These are phyloP conservation scores for Euphorbia corollata DNA, from an alignment of 441 rosid genomes.

Conservation along the genomic window DNA sequence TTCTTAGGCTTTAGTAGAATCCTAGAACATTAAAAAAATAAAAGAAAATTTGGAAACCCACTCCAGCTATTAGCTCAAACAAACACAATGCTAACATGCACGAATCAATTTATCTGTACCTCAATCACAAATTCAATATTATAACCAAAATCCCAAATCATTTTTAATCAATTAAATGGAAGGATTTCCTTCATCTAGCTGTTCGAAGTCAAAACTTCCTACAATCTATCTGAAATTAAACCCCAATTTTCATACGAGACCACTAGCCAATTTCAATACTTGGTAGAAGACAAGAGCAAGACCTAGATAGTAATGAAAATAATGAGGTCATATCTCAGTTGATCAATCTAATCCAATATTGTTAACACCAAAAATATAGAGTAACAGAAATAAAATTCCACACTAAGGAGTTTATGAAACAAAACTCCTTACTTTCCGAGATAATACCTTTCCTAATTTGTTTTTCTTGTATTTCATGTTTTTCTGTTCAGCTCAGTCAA, in stretches of 20 bases:
- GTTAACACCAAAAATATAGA: background rate
- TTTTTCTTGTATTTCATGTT: background rate
- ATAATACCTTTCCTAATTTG: background rate
- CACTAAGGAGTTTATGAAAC: background rate
- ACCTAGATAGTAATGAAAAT: background rate
- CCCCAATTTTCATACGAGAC: background rate
- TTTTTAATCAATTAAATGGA: background rate
- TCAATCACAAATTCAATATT: no score
- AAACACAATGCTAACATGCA: background rate
- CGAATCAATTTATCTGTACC: background rate
- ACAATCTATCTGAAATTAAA: background rate
- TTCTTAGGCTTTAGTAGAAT: background rate
- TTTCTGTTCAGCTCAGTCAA: background rate
- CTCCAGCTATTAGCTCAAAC: background rate
- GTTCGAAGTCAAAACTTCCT: background rate
- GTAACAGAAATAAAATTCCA: background rate
- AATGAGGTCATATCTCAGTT: background rate
- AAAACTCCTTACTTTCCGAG: background rate
- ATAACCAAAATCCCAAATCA: no score
- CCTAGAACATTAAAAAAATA: background rate
- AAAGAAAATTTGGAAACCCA: background rate
- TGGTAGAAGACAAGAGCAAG: background rate
- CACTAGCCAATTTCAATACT: background rate
- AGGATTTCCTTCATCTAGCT: background rate
- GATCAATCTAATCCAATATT: slow-evolving; percentile 1